Base-by-base conservation (phyloP, 139 green algal genomes). In the Choricystis sp. region DNA sequence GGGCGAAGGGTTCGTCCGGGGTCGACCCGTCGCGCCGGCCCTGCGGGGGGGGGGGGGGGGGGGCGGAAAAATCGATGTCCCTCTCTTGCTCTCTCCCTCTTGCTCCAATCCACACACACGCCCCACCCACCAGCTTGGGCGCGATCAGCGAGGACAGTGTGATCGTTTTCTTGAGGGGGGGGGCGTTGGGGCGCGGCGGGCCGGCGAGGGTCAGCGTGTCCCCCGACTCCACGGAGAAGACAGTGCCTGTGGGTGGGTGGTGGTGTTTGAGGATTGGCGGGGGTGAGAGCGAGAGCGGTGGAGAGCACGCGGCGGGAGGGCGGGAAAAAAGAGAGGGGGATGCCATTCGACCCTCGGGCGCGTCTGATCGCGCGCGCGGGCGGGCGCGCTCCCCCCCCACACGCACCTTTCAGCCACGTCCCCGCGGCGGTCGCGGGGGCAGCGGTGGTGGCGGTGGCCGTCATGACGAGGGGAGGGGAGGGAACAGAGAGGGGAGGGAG, bases 1-100 rank as follows among this genome's bases (percentile, higher is more conserved):
- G 96, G 5, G 92, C 92, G 66, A 92, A 96, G 1, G 91, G 78
- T 73, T 98, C 92, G 26, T 97, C 92, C n/a, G 64, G 72, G 2
- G 77, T 88, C 26, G 62, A 74, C 22, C 86, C 87, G 74, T 98
- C 91, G 3, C 90, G 78, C 20, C 90, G 83, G n/a, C 83, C 89
- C 89, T 97, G 74, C 65, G 68, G 4, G 60, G 27, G 31, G n/a
- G n/a, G n/a, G n/a, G n/a, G n/a, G n/a, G n/a, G n/a, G n/a, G n/a
- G n/a, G n/a, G n/a, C n/a, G n/a, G n/a, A n/a, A n/a, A n/a, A n/a
- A n/a, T n/a, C n/a, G n/a, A n/a, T n/a, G n/a, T n/a, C n/a, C n/a
- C 60, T 62, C 23, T 19, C 52, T 58, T 58, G 23, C 23, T 58
- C 23, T 58, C 23, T 23, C 52, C 23, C 21, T 58, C 49, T 25